Evolutionary conservation across 2,329 filamentous ascomycete species (phyloP).

Genomic region (Verticillium nonalfalfae): DNA sequence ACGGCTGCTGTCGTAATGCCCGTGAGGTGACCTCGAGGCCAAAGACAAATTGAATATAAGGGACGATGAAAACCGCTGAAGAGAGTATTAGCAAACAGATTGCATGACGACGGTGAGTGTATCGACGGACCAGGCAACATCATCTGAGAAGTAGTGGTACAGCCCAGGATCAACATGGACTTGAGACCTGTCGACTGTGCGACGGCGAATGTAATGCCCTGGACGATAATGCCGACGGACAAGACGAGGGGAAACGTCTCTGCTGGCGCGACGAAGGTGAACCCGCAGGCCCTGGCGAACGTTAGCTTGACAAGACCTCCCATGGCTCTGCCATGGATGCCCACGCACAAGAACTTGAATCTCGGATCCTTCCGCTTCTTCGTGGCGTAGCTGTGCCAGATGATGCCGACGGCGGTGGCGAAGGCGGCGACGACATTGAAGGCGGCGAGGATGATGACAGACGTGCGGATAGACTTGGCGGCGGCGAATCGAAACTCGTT

Average conservation of each 20-base stretch:
- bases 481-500: conserved; percentile 45
- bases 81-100: not conserved
- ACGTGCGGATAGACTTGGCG: conserved; percentile 52
- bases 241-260: conserved; percentile 51
- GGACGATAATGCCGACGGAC: conserved; percentile 49
- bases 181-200: conserved; percentile 50
- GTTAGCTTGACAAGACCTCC: not conserved
- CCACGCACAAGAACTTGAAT: conserved; percentile 34
- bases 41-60: conserved; percentile 60
- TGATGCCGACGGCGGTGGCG: conserved; percentile 47
- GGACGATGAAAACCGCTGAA: conserved; percentile 59
- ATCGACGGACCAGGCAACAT: conserved; percentile 50
- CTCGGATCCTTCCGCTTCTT: conserved; percentile 32
- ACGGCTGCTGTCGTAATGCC: conserved; percentile 46
- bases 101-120: no score
- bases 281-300: conserved; percentile 24
- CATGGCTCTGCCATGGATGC: not conserved
- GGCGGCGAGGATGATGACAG: conserved; percentile 52
- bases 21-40: conserved; percentile 54
- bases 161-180: conserved; percentile 43
- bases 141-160: conserved; percentile 46
- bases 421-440: conserved; percentile 56
- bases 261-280: conserved; percentile 37
- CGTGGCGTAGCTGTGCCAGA: conserved; percentile 47
- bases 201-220: conserved; percentile 51